Percentiles rank a stretch among this genome's conserved stretches.
These are phyloP conservation scores for Syzygium grande DNA, from an alignment of 345 rosid genomes.

Conservation along the genomic window DNA sequence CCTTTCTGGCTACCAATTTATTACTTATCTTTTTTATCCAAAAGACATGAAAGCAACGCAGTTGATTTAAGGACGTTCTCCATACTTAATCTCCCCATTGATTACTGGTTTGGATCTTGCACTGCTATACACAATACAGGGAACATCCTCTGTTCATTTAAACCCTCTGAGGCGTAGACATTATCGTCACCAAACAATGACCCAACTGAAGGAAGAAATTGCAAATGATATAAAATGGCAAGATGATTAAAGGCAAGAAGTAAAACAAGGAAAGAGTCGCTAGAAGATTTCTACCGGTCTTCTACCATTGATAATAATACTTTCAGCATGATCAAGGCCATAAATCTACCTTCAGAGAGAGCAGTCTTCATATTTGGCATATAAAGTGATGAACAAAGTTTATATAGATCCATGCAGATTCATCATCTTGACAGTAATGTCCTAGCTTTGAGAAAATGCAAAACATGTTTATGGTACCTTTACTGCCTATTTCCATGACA, in stretches of 20 bases:
- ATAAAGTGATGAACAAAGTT: too few species aligned
- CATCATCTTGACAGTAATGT: not conserved
- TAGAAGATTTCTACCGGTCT: too few species aligned
- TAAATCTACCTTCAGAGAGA: not conserved
- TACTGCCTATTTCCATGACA: not conserved
- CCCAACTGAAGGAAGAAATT: not conserved
- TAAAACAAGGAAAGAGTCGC: not conserved
- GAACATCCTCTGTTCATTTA: not conserved
- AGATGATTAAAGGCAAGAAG: not conserved
- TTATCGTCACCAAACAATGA: not conserved
- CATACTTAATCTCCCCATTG: too few species aligned
- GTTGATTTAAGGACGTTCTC: not conserved
- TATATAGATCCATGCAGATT: not conserved
- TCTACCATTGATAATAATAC: not conserved
- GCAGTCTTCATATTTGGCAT: not conserved
- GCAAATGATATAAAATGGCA: not conserved
- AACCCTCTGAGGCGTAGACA: not conserved
- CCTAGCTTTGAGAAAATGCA: not conserved
- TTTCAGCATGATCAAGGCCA: not conserved
- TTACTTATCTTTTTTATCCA: too few species aligned
- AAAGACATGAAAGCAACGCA: not conserved
- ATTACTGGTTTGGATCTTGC: not conserved
- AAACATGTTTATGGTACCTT: accelerated
- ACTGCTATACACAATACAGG: not conserved
- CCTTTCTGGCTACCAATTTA: not conserved